A percentile compares a stretch with the other conserved stretches of the same genome.
Evolutionary conservation across 257 asterid species (phyloP).

Genomic region (Capsicum baccatum): DNA sequence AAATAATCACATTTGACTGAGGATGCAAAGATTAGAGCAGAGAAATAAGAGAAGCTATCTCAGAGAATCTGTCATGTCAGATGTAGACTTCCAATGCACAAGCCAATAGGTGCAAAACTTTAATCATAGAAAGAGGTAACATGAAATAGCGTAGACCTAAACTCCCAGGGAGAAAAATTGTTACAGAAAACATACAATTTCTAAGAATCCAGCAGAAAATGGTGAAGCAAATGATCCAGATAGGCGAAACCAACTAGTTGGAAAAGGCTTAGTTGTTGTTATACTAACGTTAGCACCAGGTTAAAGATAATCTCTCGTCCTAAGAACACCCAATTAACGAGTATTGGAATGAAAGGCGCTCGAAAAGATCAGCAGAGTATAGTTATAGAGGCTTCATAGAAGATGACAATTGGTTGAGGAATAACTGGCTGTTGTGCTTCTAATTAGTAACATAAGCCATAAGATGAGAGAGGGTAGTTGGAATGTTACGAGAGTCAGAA

Average conservation of each 20-base stretch:
- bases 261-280: background rate
- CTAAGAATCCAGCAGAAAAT: background rate
- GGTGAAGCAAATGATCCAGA: slow-evolving; percentile 2
- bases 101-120: background rate
- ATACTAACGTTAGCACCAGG: too few species aligned
- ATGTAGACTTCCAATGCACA: background rate
- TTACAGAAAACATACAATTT: background rate
- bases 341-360: background rate
- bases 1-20: background rate
- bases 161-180: background rate
- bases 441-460: background rate
- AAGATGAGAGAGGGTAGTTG: background rate
- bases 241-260: slow-evolving; percentile 3
- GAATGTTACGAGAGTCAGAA: background rate
- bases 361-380: background rate
- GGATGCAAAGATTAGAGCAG: background rate
- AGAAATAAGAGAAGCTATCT: background rate
- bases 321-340: background rate
- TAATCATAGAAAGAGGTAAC: background rate
- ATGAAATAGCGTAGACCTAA: background rate
- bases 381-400: background rate
- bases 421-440: background rate
- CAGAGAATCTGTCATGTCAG: background rate
- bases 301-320: background rate
- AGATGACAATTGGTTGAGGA: background rate